Percentiles rank a stretch among this genome's conserved stretches.
Evolutionary conservation across 495 filamentous ascomycete species (phyloP).

Genomic region (Penicillium dipodomyicola): DNA sequence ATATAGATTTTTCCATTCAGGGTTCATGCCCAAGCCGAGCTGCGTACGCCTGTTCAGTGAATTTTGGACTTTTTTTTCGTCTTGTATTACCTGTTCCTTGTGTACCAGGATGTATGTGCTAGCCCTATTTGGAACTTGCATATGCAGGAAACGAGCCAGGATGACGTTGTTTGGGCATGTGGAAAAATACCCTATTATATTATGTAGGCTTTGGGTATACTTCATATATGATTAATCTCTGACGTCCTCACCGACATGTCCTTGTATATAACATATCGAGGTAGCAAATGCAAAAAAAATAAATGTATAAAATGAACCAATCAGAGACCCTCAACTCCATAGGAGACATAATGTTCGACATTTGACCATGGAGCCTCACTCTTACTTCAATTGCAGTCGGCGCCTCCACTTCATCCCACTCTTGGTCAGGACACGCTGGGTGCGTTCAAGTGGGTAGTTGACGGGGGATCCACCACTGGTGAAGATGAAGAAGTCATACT

Average conservation of each 20-base stretch:
- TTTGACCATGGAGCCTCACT: background rate
- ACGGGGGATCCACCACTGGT: constrained; percentile 52
- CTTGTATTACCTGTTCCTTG: constrained; percentile 11
- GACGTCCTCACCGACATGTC: background rate
- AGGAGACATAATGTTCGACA: background rate
- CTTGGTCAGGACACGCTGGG: constrained; percentile 34
- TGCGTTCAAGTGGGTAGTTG: constrained; percentile 47
- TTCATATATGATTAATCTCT: background rate
- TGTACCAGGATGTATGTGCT: background rate
- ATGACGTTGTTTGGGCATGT: background rate
- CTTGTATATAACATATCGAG: background rate
- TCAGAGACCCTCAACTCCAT: background rate
- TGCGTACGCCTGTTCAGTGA: background rate
- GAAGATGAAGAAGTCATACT: constrained; percentile 56
- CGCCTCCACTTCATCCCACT: constrained; percentile 35
- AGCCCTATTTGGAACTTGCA: constrained; percentile 4
- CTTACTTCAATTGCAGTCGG: constrained; percentile 21
- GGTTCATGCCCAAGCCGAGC: background rate
- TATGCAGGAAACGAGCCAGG: constrained; percentile 7
- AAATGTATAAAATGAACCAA: background rate
- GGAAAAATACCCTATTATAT: background rate
- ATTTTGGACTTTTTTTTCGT: background rate
- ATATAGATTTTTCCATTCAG: background rate
- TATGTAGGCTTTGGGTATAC: background rate
- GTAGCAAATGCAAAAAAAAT: background rate